phyloP scores from a whole-genome alignment of 257 asterid genomes.

The Nicotiana benthamiana region DNA sequence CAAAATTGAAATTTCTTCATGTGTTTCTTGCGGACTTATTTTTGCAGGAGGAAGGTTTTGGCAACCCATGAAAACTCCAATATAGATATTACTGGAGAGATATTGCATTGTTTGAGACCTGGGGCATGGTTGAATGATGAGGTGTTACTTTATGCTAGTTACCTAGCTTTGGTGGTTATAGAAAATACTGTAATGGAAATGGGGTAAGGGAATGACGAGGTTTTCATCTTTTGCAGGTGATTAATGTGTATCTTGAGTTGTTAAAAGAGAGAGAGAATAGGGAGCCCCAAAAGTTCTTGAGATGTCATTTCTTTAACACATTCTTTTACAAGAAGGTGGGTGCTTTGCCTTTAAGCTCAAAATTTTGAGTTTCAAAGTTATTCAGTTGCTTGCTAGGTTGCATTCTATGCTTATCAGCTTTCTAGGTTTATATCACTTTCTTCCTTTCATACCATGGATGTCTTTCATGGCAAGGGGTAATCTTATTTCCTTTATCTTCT shows the following conservation, averaged over 20 bases:
- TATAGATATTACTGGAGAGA: conserved; percentile 72
- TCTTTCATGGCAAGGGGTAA: neutral
- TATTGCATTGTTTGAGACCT: conserved; percentile 64
- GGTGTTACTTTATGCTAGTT: conserved; percentile 30
- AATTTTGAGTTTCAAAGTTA: neutral
- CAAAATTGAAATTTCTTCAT: neutral
- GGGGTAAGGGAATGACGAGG: neutral
- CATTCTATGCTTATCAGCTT: neutral
- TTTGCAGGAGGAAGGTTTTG: conserved; percentile 51
- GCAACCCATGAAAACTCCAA: conserved; percentile 55
- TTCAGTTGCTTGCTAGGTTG: conserved; percentile 1
- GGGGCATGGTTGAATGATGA: conserved; percentile 91
- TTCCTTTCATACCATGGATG: neutral
- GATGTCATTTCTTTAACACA: conserved; percentile 79
- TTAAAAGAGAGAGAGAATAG: conserved; percentile 87
- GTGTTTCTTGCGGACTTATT: conserved; percentile 7
- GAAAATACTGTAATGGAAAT: neutral
- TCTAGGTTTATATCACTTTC: conserved; percentile 12
- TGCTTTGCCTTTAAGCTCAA: neutral
- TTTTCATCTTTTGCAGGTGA: conserved; percentile 54
- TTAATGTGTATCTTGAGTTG: conserved; percentile 72
- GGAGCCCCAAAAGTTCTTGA: conserved; percentile 71
- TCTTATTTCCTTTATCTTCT: neutral
- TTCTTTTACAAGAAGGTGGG: conserved; percentile 90
- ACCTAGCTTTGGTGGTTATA: neutral